Conservation (phyloP, 768 basidiomycete species). For the Podaxis carcinomalis region DNA sequence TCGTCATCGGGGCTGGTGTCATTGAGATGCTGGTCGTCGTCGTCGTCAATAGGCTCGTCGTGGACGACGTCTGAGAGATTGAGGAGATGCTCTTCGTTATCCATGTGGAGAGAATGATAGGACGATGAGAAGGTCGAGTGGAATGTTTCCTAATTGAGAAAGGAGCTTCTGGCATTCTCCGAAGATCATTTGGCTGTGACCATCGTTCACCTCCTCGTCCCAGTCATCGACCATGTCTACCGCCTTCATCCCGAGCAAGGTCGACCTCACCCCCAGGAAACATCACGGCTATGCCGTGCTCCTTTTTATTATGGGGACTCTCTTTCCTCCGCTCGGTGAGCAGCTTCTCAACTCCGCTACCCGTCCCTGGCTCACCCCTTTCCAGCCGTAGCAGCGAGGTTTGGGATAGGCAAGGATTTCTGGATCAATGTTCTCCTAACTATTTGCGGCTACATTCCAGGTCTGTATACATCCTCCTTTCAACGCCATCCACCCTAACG, state of each 20-base stretch:
- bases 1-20: slow-evolving; percentile 22
- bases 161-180: slow-evolving; percentile 1
- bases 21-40: slow-evolving; percentile 33
- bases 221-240: slow-evolving; percentile 23
- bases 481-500: slow-evolving; percentile 2
- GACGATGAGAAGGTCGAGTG: slow-evolving; percentile 7
- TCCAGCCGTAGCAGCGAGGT: slow-evolving; percentile 87
- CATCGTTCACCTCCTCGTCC: background rate
- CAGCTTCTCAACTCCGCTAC: slow-evolving; percentile 6
- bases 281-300: slow-evolving; percentile 81
- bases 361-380: slow-evolving; percentile 1
- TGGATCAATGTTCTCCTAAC: slow-evolving; percentile 86
- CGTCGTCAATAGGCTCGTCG: slow-evolving; percentile 68
- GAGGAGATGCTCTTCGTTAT: slow-evolving; percentile 61
- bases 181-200: background rate
- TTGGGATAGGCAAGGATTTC: slow-evolving; percentile 89
- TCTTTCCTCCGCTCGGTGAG: slow-evolving; percentile 88
- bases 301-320: slow-evolving; percentile 83
- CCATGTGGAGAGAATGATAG: slow-evolving; percentile 27
- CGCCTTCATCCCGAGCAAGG: slow-evolving; percentile 40
- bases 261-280: slow-evolving; percentile 60
- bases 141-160: slow-evolving; percentile 13
- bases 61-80: slow-evolving; percentile 83
- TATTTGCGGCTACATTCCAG: slow-evolving; percentile 89
- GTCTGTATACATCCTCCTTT: slow-evolving; percentile 31